These are phyloP conservation scores for Beauveria varroae DNA, from an alignment of 2,329 filamentous ascomycete genomes.

Conservation along the genomic window DNA sequence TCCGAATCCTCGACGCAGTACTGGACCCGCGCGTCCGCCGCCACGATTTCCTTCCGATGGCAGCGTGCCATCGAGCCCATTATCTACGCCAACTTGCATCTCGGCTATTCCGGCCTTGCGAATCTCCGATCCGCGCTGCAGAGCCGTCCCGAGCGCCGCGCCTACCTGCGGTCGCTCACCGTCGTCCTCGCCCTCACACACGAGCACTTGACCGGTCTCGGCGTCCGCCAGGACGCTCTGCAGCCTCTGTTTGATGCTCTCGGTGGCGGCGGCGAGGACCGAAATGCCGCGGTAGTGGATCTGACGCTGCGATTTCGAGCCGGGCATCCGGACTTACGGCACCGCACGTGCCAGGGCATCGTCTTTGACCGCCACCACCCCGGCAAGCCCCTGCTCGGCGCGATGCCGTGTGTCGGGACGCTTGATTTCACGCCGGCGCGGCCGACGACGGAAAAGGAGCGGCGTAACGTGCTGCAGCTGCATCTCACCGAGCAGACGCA, in stretches of 20 bases:
- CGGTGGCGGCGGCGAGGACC: neutral
- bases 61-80: conserved; percentile 3
- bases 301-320: neutral
- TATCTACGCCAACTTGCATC: neutral
- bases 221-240: neutral
- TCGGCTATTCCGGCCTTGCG: neutral
- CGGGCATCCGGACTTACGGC: neutral
- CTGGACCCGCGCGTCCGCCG: neutral
- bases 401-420: neutral
- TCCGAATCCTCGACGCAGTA: neutral
- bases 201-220: neutral
- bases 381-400: neutral
- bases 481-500: neutral
- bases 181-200: neutral
- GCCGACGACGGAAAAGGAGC: neutral
- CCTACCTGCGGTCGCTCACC: neutral
- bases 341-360: neutral
- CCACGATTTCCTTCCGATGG: neutral
- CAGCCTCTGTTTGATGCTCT: neutral
- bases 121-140: neutral
- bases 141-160: neutral
- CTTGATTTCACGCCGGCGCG: neutral
- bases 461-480: neutral
- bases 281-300: neutral
- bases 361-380: neutral